Evolutionary conservation across 2,329 filamentous ascomycete genomes (phyloP), one percentile per base, ranked within the genome.

Genomic region (Ceratocystis variospora): DNA sequence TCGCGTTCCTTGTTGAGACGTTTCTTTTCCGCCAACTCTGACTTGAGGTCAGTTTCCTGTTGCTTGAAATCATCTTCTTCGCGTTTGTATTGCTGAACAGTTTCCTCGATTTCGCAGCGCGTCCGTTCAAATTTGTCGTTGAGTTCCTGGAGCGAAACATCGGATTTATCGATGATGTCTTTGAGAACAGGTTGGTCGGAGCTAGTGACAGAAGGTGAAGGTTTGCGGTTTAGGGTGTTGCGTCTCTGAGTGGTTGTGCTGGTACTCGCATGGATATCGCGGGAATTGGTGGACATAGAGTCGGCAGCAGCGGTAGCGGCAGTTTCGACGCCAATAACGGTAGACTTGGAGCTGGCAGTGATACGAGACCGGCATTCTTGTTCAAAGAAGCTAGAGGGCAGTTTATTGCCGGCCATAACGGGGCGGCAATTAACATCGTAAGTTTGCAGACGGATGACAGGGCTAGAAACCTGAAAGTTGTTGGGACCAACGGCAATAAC

Each of bases 381-480:
- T 62, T 78, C 77, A 33, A 79, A 74, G 67, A 85, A 82, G 69
- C 79, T 83, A 25, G 82, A 79, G 1, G 83, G 81, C 17, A 85
- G 72, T 33, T 82, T 79, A 1, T 80, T 79, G 70, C 81, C 80
- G 57, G 81, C 82, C 17, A 86, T 76, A 48, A 81, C 78, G n/a
- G 84, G 85, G 37, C 81, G 81, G 65, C 84, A 84, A 75, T 87
- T 85, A 70, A 78, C 80, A 73, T 79, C 82, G 74, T 83, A 86
- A 61, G 94, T 97, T 71, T 88, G 84, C 65, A 99, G 80, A 65
- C 94, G 88, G 69, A 97, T 86, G 46, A 95, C 85, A 4, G 85
- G 82, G 74, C 94, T 96, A 46, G 90, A 88, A 0, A 92, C 90
- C 73, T 96, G 90, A 72, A 97, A 97, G 75, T 94, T 95, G 71